Conservation (phyloP, 2,329 filamentous ascomycete genomes). For the Phialophora macrospora region DNA sequence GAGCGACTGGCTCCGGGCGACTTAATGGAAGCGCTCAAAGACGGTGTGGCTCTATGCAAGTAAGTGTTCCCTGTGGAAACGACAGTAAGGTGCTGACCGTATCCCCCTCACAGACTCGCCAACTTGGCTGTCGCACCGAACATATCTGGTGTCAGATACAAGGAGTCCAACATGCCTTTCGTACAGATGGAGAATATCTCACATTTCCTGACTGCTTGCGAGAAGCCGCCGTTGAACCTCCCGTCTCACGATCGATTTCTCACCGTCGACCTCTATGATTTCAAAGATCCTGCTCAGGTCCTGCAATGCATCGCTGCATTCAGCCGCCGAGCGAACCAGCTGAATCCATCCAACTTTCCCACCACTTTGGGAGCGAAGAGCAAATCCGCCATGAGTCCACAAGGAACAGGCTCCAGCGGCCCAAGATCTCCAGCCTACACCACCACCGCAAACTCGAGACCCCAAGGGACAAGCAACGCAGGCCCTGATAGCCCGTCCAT, state of each 20-base stretch:
- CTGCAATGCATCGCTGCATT: conserved; percentile 91
- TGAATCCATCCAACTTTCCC: conserved; percentile 76
- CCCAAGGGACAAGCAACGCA: conserved; percentile 60
- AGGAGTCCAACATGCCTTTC: conserved; percentile 92
- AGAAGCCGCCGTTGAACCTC: conserved; percentile 80
- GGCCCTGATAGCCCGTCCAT: conserved; percentile 50
- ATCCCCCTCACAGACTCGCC: conserved; percentile 65
- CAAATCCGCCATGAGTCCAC: conserved; percentile 66
- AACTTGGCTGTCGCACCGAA: conserved; percentile 76
- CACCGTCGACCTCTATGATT: conserved; percentile 93
- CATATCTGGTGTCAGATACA: conserved; percentile 74
- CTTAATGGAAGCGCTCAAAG: conserved; percentile 82
- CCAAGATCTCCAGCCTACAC: conserved; percentile 48
- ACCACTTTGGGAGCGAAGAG: conserved; percentile 75
- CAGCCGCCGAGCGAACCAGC: conserved; percentile 78
- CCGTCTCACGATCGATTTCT: conserved; percentile 95
- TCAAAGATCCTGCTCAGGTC: conserved; percentile 94
- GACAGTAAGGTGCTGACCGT: conserved; percentile 28
- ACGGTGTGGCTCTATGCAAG: conserved; percentile 93
- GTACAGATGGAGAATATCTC: conserved; percentile 99
- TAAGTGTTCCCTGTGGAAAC: conserved; percentile 48
- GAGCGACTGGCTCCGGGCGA: conserved; percentile 74
- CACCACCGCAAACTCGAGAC: conserved; percentile 55
- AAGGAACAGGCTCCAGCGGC: conserved; percentile 66
- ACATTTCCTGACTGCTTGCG: conserved; percentile 88